These are phyloP conservation scores for Phyllostachys edulis DNA, from an alignment of 176 grass and related monocot genomes.

Conservation along the genomic window DNA sequence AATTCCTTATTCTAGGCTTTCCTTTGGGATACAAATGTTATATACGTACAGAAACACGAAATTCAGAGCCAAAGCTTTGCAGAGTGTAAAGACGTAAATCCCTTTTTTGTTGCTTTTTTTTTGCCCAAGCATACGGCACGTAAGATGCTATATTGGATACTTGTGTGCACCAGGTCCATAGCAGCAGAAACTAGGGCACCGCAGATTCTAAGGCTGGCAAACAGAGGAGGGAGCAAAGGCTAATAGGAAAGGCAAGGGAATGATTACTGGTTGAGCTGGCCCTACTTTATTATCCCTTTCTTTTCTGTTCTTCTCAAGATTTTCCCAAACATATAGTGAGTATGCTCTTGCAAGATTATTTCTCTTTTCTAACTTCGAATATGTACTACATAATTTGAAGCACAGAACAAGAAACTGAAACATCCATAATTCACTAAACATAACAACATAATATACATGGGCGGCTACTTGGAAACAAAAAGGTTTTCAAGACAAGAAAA, in stretches of 20 bases:
- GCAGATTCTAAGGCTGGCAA: slow-evolving; percentile 47
- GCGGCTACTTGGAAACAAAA: neutral
- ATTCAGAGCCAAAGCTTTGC: slow-evolving; percentile 27
- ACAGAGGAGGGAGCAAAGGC: slow-evolving; percentile 45
- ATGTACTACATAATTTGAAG: neutral
- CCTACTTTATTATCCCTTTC: slow-evolving; percentile 44
- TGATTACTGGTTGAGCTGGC: slow-evolving; percentile 56
- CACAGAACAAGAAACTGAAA: neutral
- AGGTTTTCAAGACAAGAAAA: too few relatives aligned
- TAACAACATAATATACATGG: neutral
- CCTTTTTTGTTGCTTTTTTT: slow-evolving; percentile 1
- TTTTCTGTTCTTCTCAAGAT: slow-evolving; percentile 24
- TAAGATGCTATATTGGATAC: neutral
- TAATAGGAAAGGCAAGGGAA: slow-evolving; percentile 49
- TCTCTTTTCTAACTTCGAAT: neutral
- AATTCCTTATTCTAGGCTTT: neutral
- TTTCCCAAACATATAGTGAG: neutral
- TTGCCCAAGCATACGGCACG: neutral
- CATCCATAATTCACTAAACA: neutral
- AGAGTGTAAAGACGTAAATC: neutral
- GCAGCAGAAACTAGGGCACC: slow-evolving; percentile 40
- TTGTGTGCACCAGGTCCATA: slow-evolving; percentile 41
- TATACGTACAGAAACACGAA: neutral
- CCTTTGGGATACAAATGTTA: neutral
- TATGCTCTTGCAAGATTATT: neutral